A percentile compares a stretch with the other conserved stretches of the same genome.
Conservation (phyloP, 768 basidiomycete genomes). For the Suillus variegatus region DNA sequence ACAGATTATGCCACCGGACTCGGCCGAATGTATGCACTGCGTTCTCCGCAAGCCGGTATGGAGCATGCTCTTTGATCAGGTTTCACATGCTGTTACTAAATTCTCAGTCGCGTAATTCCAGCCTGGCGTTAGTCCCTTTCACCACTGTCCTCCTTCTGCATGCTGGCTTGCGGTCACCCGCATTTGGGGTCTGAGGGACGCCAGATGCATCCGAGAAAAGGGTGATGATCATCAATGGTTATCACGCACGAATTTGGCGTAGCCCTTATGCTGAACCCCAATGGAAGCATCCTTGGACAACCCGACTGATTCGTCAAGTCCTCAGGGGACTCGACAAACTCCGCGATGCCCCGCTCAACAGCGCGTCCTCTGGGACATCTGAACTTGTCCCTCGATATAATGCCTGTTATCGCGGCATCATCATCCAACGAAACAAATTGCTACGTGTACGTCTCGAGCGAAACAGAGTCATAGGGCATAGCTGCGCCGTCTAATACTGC, state of each 20-base stretch:
- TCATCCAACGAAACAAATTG: background rate
- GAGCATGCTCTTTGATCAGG: conserved; percentile 15
- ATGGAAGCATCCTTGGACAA: background rate
- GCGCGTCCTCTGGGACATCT: background rate
- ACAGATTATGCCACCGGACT: background rate
- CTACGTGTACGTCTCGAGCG: background rate
- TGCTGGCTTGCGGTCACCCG: conserved; percentile 24
- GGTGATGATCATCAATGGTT: background rate
- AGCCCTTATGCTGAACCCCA: background rate
- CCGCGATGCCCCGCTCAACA: background rate
- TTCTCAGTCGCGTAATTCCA: conserved; percentile 28
- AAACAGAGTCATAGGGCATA: background rate
- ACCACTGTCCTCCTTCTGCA: conserved; percentile 20
- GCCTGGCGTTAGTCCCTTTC: conserved; percentile 25
- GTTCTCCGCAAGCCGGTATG: background rate
- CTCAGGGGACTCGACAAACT: background rate
- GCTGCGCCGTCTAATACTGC: background rate
- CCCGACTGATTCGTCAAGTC: background rate
- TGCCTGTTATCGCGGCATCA: background rate
- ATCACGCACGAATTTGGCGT: background rate
- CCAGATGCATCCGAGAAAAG: conserved; percentile 4
- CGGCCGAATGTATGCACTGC: background rate
- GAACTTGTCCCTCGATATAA: background rate
- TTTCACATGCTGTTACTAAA: conserved; percentile 15
- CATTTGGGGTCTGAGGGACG: conserved; percentile 15